Conservation (phyloP, 129 eudicot species). For the Ambrosia trifida region DNA sequence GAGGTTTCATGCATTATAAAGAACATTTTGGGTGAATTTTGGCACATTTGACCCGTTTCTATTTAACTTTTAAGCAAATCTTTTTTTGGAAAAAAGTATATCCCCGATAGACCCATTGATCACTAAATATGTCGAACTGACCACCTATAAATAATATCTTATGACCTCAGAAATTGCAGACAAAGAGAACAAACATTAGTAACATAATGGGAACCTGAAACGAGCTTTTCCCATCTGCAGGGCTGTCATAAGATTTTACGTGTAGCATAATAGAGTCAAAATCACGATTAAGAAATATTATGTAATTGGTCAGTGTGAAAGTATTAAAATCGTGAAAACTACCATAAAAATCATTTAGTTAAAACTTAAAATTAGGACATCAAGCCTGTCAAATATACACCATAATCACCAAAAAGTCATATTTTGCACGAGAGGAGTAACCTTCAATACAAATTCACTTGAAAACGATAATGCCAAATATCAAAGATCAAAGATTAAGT, state of each 20-base stretch:
- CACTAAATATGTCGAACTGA: too few relatives aligned
- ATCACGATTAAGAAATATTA: conserved; percentile 17
- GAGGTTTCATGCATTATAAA: not conserved
- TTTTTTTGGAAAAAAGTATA: not conserved
- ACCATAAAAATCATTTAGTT: too few relatives aligned
- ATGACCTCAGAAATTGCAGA: not conserved
- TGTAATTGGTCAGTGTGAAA: too few relatives aligned
- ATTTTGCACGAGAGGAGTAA: not conserved
- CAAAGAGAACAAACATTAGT: not conserved
- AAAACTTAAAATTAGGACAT: too few relatives aligned
- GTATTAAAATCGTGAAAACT: too few relatives aligned
- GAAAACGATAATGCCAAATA: too few relatives aligned
- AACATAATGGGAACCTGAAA: conserved; percentile 62
- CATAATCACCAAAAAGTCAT: not conserved
- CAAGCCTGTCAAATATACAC: too few relatives aligned
- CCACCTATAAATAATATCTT: not conserved
- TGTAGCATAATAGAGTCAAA: conserved; percentile 94
- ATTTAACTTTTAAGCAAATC: not conserved
- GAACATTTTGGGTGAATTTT: not conserved
- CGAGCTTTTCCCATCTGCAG: conserved; percentile 98
- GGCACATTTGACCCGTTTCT: not conserved
- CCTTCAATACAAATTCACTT: not conserved
- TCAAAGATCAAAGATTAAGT: too few relatives aligned
- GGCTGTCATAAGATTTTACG: conserved; percentile 95
- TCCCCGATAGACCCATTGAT: too few relatives aligned